These are phyloP conservation scores for Fusarium chaquense DNA, from an alignment of 2,329 filamentous ascomycete genomes.

Conservation along the genomic window DNA sequence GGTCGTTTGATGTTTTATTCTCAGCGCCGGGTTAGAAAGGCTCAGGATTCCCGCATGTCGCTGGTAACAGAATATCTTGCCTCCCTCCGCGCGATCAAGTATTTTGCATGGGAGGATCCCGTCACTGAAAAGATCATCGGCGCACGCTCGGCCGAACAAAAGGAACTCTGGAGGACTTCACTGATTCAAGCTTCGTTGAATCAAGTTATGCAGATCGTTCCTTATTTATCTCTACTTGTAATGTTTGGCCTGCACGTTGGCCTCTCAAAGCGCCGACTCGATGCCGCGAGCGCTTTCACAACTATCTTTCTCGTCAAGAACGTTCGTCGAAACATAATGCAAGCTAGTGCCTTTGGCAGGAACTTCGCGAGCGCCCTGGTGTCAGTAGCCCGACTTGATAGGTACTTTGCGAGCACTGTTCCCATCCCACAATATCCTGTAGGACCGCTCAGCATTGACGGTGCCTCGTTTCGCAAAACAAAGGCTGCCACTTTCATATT, in stretches of 20 bases:
- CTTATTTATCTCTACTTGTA: conserved; percentile 63
- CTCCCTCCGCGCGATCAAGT: conserved; percentile 70
- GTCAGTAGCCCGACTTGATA: conserved; percentile 65
- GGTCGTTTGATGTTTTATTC: conserved; percentile 62
- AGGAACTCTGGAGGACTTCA: conserved; percentile 65
- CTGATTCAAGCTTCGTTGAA: conserved; percentile 61
- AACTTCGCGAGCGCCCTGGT: conserved; percentile 53
- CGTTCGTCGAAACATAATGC: conserved; percentile 64
- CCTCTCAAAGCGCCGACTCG: conserved; percentile 60
- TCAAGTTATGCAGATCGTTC: conserved; percentile 64
- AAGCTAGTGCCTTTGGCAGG: conserved; percentile 59
- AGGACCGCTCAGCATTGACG: conserved; percentile 61
- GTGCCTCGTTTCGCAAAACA: conserved; percentile 62
- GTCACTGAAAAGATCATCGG: conserved; percentile 64
- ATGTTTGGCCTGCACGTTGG: conserved; percentile 67
- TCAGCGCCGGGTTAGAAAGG: conserved; percentile 65
- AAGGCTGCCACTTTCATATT: conserved; percentile 64
- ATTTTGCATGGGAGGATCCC: conserved; percentile 70
- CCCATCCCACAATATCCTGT: conserved; percentile 62
- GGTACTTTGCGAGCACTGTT: conserved; percentile 64
- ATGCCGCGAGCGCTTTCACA: conserved; percentile 69
- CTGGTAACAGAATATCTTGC: conserved; percentile 68
- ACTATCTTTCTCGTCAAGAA: conserved; percentile 66
- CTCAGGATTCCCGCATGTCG: conserved; percentile 68
- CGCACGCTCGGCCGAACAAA: conserved; percentile 64